Evolutionary conservation across 1,139 yeast species (phyloP).

Genomic region (Yamadazyma oceani): DNA sequence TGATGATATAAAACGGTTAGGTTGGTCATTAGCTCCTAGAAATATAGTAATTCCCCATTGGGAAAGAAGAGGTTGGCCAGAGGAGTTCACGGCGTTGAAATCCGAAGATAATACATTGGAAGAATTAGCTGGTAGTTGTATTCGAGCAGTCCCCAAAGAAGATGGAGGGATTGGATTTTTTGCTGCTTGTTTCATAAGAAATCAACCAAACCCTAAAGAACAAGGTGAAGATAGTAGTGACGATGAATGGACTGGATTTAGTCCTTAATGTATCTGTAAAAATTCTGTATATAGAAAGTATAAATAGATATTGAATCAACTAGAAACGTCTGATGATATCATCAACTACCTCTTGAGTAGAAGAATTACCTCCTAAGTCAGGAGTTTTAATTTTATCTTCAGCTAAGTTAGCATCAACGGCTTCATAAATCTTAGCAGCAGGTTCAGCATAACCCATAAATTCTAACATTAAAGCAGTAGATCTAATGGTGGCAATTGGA

Average conservation of each 20-base stretch:
- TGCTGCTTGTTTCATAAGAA: constrained; percentile 74
- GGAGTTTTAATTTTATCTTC: constrained; percentile 87
- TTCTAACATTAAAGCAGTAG: constrained; percentile 95
- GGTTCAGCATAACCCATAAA: constrained; percentile 90
- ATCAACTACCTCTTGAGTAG: constrained; percentile 82
- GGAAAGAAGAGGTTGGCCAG: constrained; percentile 78
- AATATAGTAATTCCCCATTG: constrained; percentile 73
- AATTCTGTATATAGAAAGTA: not conserved
- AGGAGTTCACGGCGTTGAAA: constrained; percentile 58
- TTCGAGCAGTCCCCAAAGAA: constrained; percentile 77
- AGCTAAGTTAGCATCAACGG: constrained; percentile 88
- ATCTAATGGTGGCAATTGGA: constrained; percentile 97
- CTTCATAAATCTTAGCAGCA: constrained; percentile 88
- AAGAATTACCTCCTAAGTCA: constrained; percentile 86
- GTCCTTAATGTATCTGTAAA: not conserved
- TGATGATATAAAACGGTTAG: constrained; percentile 53
- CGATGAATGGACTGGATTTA: constrained; percentile 21
- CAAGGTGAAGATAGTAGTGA: constrained; percentile 18
- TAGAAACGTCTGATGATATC: constrained; percentile 58
- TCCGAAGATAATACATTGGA: constrained; percentile 44
- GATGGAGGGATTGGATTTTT: constrained; percentile 98
- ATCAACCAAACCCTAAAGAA: no score
- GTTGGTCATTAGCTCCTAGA: constrained; percentile 74
- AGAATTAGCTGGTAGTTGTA: constrained; percentile 77
- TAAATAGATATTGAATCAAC: no score